Evolutionary conservation across 345 rosid genomes (phyloP).

Genomic region (Aquilaria malaccensis): DNA sequence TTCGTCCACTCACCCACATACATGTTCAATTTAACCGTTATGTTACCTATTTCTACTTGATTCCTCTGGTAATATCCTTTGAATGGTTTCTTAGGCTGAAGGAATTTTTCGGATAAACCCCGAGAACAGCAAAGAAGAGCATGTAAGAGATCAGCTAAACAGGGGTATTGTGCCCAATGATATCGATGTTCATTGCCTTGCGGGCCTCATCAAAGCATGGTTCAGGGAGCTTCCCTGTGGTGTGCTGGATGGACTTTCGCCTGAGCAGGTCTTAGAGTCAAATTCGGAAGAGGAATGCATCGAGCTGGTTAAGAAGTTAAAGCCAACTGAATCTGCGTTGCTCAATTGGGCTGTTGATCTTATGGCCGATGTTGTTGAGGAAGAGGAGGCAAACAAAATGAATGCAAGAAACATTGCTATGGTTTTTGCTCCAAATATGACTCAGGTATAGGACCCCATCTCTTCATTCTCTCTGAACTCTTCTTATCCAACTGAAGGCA

Average conservation of each 20-base stretch:
- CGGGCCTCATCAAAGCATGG: conserved; percentile 98
- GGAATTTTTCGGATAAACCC: conserved; percentile 96
- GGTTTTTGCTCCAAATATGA: conserved; percentile 97
- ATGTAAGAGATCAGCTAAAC: conserved; percentile 83
- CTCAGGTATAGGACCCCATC: conserved; percentile 44
- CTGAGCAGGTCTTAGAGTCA: conserved; percentile 82
- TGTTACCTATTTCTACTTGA: not conserved
- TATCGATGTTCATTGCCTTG: conserved; percentile 88
- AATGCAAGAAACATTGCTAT: conserved; percentile 92
- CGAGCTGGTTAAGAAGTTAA: conserved; percentile 66
- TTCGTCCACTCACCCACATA: not conserved
- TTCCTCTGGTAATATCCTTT: conserved; percentile 5
- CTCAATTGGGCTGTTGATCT: conserved; percentile 89
- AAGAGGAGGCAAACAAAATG: conserved; percentile 90
- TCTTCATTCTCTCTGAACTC: not conserved
- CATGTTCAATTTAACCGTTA: not conserved
- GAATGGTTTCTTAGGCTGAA: conserved; percentile 53
- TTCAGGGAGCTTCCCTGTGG: conserved; percentile 94
- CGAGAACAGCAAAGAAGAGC: conserved; percentile 91
- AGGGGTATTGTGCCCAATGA: conserved; percentile 81
- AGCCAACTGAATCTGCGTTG: conserved; percentile 86
- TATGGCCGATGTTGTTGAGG: conserved; percentile 92
- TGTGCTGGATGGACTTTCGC: conserved; percentile 93
- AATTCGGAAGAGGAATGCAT: conserved; percentile 73
- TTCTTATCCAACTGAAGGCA: not conserved